Evolutionary conservation across 306 rosid species (phyloP).

Genomic region (Medicago arabica): DNA sequence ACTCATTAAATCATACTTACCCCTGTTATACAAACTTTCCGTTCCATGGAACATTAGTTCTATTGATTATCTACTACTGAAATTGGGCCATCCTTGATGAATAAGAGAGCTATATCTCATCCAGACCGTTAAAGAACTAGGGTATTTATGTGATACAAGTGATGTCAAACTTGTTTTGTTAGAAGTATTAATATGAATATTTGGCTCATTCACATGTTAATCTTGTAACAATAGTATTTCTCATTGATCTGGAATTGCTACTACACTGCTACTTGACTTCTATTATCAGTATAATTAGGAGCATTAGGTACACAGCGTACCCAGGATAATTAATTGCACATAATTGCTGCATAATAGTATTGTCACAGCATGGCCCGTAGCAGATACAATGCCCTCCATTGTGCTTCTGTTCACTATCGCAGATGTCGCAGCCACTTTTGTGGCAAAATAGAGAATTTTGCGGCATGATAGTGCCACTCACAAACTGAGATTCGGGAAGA

Average conservation of each 20-base stretch:
- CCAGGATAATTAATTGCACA: background rate
- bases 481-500: background rate
- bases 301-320: background rate
- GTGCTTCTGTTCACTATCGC: background rate
- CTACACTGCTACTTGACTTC: conserved; percentile 8
- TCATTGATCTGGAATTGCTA: background rate
- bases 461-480: background rate
- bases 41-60: background rate
- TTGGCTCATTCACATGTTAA: background rate
- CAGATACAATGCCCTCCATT: background rate
- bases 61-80: conserved; percentile 7
- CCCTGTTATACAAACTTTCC: conserved; percentile 18
- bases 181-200: conserved; percentile 4
- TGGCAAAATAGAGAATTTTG: background rate
- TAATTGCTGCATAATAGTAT: background rate
- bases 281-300: background rate
- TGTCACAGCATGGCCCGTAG: background rate
- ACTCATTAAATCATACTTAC: background rate
- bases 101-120: background rate
- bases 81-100: conserved; percentile 27
- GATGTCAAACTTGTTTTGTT: conserved; percentile 8
- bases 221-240: background rate
- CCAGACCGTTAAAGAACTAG: conserved; percentile 6
- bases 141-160: conserved; percentile 5
- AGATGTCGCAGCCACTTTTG: background rate